Percentiles rank a stretch among this genome's conserved stretches.
Conservation (phyloP, 805 yeast species). For the Candida palmyrensis region DNA sequence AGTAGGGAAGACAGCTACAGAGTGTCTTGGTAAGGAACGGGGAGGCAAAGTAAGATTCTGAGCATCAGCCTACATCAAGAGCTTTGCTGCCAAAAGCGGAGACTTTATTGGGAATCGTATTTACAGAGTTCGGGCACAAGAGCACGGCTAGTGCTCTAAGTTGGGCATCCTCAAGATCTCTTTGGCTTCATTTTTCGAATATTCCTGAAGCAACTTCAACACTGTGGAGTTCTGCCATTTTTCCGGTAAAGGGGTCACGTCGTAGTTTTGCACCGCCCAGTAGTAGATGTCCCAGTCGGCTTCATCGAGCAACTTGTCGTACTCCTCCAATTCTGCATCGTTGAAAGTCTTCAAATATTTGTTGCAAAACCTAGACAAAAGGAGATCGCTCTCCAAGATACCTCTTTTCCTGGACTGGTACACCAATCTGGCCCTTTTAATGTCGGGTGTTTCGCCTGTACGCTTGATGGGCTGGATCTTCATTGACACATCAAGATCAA, state of each 20-base stretch:
- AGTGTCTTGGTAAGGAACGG: no score
- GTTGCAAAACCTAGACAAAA: slow-evolving; percentile 82
- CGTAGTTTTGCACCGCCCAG: slow-evolving; percentile 89
- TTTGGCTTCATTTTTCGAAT: slow-evolving; percentile 66
- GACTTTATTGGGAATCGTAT: no score
- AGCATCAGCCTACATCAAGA: no score
- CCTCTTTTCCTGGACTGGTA: slow-evolving; percentile 96
- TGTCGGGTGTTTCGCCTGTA: slow-evolving; percentile 63
- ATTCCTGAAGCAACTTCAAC: slow-evolving; percentile 60
- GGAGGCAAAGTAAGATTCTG: no score
- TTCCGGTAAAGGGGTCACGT: slow-evolving; percentile 81
- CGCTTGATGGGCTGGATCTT: slow-evolving; percentile 78
- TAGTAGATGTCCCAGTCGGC: slow-evolving; percentile 99
- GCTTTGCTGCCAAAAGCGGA: no score
- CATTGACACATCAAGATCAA: slow-evolving; percentile 27
- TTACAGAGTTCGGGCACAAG: no score
- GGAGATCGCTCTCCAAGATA: slow-evolving; percentile 84
- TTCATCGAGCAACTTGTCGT: slow-evolving; percentile 80
- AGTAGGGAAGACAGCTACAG: no score
- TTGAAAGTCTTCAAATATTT: slow-evolving; percentile 57
- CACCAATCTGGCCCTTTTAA: slow-evolving; percentile 78
- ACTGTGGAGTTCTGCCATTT: slow-evolving; percentile 71
- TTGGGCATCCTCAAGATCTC: slow-evolving; percentile 85
- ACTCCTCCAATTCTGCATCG: slow-evolving; percentile 71
- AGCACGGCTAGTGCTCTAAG: slow-evolving; percentile 17